phyloP scores from a whole-genome alignment of 345 rosid species.

The Trapa incisa region DNA sequence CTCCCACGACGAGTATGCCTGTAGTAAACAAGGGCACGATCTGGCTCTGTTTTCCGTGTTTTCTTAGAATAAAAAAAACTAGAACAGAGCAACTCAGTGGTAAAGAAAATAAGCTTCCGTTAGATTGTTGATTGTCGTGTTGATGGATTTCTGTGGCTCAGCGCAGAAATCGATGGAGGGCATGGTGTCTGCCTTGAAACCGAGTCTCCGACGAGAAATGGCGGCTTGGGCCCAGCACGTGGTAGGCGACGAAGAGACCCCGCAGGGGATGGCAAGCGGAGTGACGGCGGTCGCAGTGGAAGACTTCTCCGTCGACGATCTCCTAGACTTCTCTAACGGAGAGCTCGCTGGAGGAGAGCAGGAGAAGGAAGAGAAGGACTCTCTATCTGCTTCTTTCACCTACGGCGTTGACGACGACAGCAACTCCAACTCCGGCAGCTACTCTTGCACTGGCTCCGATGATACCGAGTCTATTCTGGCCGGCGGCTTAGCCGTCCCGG shows the following conservation, averaged over 20 bases:
- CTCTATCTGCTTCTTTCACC: conserved; percentile 7
- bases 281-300: conserved; percentile 11
- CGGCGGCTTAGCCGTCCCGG: conserved; percentile 25
- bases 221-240: background rate
- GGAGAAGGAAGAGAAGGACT: conserved; percentile 4
- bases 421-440: conserved; percentile 8
- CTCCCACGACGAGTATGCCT: background rate
- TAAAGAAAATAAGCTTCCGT: background rate
- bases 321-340: conserved; percentile 29
- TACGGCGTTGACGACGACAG: conserved; percentile 7
- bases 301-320: conserved; percentile 28
- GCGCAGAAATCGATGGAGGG: background rate
- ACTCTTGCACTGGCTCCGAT: background rate
- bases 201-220: conserved; percentile 6
- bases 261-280: background rate
- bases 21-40: background rate
- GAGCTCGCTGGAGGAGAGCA: conserved; percentile 5
- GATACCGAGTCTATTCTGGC: conserved; percentile 15
- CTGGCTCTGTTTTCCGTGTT: background rate
- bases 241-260: background rate
- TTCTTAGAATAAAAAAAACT: background rate
- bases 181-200: conserved; percentile 6
- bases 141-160: background rate
- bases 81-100: background rate
- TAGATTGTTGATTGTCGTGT: background rate